These are phyloP conservation scores for Zygosaccharomyces sapae DNA, from an alignment of 1,139 yeast species.

Conservation along the genomic window DNA sequence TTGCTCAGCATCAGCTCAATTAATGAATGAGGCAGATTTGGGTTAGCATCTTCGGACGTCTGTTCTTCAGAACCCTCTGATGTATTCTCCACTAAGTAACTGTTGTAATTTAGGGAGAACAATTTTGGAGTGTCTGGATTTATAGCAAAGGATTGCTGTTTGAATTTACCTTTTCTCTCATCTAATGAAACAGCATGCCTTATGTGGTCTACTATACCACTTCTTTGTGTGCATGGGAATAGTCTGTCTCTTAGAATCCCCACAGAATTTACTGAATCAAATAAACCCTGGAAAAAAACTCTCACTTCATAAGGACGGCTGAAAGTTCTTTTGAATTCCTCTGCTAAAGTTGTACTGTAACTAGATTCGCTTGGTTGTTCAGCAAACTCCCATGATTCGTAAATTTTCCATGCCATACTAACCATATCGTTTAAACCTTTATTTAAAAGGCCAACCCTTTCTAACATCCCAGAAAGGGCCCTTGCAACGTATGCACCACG, in stretches of 20 bases:
- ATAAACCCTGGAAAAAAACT: constrained; percentile 58
- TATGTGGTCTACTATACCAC: constrained; percentile 50
- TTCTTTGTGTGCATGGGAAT: constrained; percentile 54
- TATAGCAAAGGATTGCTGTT: constrained; percentile 51
- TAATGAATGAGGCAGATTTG: not conserved
- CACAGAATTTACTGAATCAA: constrained; percentile 64
- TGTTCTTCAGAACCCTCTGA: not conserved
- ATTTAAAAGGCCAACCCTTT: constrained; percentile 52
- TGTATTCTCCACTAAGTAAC: constrained; percentile 7
- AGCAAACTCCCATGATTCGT: constrained; percentile 57
- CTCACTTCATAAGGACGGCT: constrained; percentile 41
- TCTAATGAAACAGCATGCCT: constrained; percentile 64
- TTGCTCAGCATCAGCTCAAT: constrained; percentile 1
- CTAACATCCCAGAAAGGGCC: constrained; percentile 60
- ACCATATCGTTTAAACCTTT: constrained; percentile 52
- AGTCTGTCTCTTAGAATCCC: constrained; percentile 53
- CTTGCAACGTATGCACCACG: constrained; percentile 65
- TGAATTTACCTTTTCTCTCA: constrained; percentile 59
- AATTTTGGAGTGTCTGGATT: constrained; percentile 38
- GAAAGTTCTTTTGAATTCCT: constrained; percentile 51
- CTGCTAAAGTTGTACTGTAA: constrained; percentile 43
- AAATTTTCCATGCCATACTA: constrained; percentile 57
- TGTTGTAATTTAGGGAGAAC: constrained; percentile 31
- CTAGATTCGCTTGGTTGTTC: constrained; percentile 50
- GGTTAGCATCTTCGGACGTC: not conserved